phyloP scores from a whole-genome alignment of 371 early-diverging fungal species.

The Mortierella sp. region DNA sequence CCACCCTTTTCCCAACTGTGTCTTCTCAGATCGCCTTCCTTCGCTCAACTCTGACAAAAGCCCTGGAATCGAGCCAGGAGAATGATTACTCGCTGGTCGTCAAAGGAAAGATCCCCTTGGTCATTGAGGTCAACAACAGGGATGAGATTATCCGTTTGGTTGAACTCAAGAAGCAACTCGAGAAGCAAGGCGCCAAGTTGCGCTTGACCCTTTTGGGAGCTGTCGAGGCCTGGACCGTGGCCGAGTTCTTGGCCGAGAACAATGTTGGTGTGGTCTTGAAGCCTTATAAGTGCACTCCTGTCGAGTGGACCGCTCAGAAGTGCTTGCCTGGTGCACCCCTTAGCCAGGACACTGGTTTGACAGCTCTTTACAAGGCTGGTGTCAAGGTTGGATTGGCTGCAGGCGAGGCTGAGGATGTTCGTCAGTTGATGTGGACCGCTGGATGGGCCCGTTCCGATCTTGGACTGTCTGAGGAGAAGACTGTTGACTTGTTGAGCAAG shows the following conservation, averaged over 20 bases:
- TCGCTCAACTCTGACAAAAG: conserved; percentile 47
- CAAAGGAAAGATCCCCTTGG: conserved; percentile 70
- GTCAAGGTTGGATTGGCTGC: conserved; percentile 74
- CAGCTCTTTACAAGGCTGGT: conserved; percentile 67
- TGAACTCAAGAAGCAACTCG: conserved; percentile 60
- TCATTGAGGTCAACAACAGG: conserved; percentile 68
- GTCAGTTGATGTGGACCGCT: conserved; percentile 82
- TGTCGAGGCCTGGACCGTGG: conserved; percentile 77
- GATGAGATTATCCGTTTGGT: conserved; percentile 80
- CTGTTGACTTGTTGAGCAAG: conserved; percentile 78
- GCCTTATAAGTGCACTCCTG: conserved; percentile 76
- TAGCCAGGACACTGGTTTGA: conserved; percentile 67
- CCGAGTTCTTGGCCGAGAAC: conserved; percentile 64
- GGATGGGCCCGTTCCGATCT: conserved; percentile 72
- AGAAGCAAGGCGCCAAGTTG: conserved; percentile 58
- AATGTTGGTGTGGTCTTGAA: conserved; percentile 71
- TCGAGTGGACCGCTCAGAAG: conserved; percentile 71
- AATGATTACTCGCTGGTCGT: conserved; percentile 54
- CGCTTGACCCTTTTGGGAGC: conserved; percentile 63
- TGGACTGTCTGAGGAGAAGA: conserved; percentile 66
- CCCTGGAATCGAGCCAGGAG: conserved; percentile 23
- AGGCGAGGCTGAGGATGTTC: conserved; percentile 65
- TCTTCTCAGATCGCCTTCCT: conserved; percentile 73
- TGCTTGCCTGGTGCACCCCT: conserved; percentile 72
- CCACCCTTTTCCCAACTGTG: conserved; percentile 61